Conservation (phyloP, 495 filamentous ascomycete species). For the Tricharina praecox region DNA sequence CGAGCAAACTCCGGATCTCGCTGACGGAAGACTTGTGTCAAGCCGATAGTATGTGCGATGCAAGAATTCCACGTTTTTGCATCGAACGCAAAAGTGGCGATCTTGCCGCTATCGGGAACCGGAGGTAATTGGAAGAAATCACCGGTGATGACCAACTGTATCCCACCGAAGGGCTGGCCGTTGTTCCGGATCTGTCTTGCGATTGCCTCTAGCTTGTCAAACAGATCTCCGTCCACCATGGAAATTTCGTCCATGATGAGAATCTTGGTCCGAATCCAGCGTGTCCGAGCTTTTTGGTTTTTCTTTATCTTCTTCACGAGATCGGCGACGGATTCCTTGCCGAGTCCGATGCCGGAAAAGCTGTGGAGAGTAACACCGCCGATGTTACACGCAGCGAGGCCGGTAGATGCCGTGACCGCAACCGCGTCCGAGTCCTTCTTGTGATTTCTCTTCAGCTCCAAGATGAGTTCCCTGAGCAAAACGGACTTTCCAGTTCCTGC, state of each 20-base stretch:
- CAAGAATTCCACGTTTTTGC: slow-evolving; percentile 79
- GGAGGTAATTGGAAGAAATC: slow-evolving; percentile 97
- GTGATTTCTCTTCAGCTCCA: slow-evolving; percentile 58
- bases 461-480: slow-evolving; percentile 77
- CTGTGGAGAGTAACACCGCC: slow-evolving; percentile 91
- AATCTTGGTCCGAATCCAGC: slow-evolving; percentile 76
- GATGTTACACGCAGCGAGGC: slow-evolving; percentile 90
- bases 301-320: slow-evolving; percentile 82
- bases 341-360: slow-evolving; percentile 86
- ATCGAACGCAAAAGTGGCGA: slow-evolving; percentile 79
- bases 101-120: slow-evolving; percentile 59
- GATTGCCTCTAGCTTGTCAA: slow-evolving; percentile 86
- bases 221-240: slow-evolving; percentile 94
- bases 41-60: slow-evolving; percentile 85
- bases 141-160: slow-evolving; percentile 87
- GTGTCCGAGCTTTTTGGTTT: slow-evolving; percentile 68
- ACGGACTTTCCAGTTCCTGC: slow-evolving; percentile 80
- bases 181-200: slow-evolving; percentile 77
- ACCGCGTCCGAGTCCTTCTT: slow-evolving; percentile 57
- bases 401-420: slow-evolving; percentile 88
- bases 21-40: slow-evolving; percentile 93
- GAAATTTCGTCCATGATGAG: slow-evolving; percentile 91
- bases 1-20: slow-evolving; percentile 83
- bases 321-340: slow-evolving; percentile 68
- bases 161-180: slow-evolving; percentile 83